Base-by-base conservation (phyloP, 169 alveolate species). In the Neospora caninum region DNA sequence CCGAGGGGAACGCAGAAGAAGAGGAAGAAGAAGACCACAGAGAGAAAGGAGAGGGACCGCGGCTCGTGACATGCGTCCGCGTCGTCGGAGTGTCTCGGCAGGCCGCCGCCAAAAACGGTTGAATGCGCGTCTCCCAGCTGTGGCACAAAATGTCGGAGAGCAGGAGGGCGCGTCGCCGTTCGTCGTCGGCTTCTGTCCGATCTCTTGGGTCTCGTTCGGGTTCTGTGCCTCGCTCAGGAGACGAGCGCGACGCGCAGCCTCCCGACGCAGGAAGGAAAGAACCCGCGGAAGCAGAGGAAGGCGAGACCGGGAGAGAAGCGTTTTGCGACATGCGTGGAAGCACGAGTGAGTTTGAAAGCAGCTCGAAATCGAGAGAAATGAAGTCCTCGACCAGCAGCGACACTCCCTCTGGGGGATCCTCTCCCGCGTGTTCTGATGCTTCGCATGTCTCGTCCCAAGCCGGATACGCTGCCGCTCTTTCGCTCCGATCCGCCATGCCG, bases 311-410 rank as follows among this genome's bases (percentile, higher is more conserved):
- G 18, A 2, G 22, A 10, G 82, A 18, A 6, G 82, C 34, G 34
- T 6, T 31, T 31, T 18, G 34, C 4, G 58, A 49, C 58, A 4
- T 49, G 4, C 58, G 22, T 4, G 58, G 58, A 49, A 7, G 58
- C 13, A 13, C 13, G 18, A 82, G 89, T 0, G 89, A 64, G 34
- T 38, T 41, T 0, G 9, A 22, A 34, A 82, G 27, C n/a, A 1
- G 9, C n/a, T 82, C 89, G 67, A 82, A 82, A 18, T 82, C 89
- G n/a, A 82, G n/a, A 41, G 89, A 82, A 10, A 82, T 67, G 38
- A 41, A 82, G 64, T 82, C 89, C 27, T 31, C 67, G 64, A 82
- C 39, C 13, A 9, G n/a, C 69, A 82, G 53, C 7, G 67, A 27
- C 38, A 25, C 38, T 36, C 22, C 58, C 4, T 49, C 58, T 7